phyloP scores from a whole-genome alignment of 164 flowering plant species.

The Aristolochia fimbriata region DNA sequence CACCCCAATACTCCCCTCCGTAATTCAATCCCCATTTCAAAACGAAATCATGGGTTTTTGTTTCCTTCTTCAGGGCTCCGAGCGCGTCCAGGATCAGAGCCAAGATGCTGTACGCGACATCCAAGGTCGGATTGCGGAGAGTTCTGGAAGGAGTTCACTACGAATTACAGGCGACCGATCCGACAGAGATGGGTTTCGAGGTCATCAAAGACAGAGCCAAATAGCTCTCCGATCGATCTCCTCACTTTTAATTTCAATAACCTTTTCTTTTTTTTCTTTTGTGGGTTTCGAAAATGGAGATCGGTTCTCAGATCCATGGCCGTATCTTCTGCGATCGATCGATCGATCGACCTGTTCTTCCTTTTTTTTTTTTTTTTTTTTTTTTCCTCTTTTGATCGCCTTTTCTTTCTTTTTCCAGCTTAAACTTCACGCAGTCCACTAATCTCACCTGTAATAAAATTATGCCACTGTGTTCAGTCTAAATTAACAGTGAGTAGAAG shows the following conservation, averaged over 20 bases:
- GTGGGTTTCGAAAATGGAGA: not conserved
- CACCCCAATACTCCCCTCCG: not conserved
- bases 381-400: not conserved
- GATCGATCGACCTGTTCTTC: not conserved
- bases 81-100: constrained; percentile 80
- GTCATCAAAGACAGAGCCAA: constrained; percentile 69
- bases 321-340: too few relatives aligned
- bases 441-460: constrained; percentile 1
- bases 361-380: not conserved
- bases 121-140: constrained; percentile 79
- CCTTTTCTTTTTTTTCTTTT: too few relatives aligned
- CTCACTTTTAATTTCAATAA: not conserved
- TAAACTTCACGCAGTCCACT: not conserved
- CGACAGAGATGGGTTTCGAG: constrained; percentile 89
- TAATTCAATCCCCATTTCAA: not conserved
- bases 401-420: not conserved
- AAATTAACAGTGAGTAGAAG: too few relatives aligned
- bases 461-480: too few relatives aligned
- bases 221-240: constrained; percentile 9
- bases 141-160: constrained; percentile 78
- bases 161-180: constrained; percentile 90
- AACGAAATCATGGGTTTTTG: not conserved
- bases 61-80: constrained; percentile 70
- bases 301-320: not conserved
- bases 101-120: constrained; percentile 84